Conservation (phyloP, 257 asterid genomes). For the Gentiana macrophylla region DNA sequence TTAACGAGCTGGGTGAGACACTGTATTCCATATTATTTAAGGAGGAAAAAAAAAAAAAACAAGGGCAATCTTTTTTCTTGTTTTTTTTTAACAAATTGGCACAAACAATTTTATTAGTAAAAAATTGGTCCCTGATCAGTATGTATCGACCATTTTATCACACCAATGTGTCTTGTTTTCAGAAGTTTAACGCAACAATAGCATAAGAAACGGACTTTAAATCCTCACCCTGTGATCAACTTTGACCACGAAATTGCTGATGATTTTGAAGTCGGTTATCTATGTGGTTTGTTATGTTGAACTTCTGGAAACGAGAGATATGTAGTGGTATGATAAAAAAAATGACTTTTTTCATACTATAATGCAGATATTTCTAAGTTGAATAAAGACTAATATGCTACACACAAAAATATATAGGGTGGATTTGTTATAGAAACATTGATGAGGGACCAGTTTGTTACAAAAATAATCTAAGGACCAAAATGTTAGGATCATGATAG, state of each 20-base stretch:
- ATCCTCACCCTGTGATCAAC: too few species aligned
- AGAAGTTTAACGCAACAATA: conserved; percentile 9
- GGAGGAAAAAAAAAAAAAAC: background rate
- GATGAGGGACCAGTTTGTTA: conserved; percentile 4
- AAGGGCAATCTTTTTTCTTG: background rate
- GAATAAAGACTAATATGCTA: too few species aligned
- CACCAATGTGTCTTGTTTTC: conserved; percentile 42
- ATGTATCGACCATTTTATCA: conserved; percentile 6
- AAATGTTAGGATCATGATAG: conserved; percentile 36
- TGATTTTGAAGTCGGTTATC: too few species aligned
- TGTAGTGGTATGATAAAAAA: too few species aligned
- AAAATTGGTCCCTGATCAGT: too few species aligned
- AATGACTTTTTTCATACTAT: too few species aligned
- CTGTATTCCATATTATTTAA: background rate
- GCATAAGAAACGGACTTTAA: conserved; percentile 8
- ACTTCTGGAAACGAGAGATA: too few species aligned
- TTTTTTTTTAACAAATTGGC: conserved; percentile 28
- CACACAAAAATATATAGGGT: background rate
- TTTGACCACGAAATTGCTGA: too few species aligned
- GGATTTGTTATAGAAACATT: conserved; percentile 20
- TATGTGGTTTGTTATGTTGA: too few species aligned
- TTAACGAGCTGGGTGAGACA: conserved; percentile 37
- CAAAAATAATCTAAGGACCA: too few species aligned
- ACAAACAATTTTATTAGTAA: too few species aligned
- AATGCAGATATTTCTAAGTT: too few species aligned